Evolutionary conservation across 805 yeast species (phyloP), one percentile per base, ranked within the genome.

Genomic region (Candida boleticola): DNA sequence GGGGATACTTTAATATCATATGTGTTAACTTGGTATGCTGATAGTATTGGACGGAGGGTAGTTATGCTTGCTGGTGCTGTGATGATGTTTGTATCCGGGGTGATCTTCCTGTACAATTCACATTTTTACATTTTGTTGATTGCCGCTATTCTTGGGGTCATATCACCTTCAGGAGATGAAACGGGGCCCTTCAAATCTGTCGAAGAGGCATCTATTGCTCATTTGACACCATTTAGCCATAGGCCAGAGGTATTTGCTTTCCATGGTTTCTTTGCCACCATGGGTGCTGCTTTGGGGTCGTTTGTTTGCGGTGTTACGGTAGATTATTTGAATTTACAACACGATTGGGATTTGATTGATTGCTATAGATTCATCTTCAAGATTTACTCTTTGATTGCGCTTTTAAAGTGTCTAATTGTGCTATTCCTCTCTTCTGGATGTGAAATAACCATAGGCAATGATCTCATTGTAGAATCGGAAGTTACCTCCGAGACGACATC

Each of bases 101-200:
- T 76, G 1, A 73, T 77, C 0, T 89, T 89, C 58, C 76, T 83
- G n/a, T 62, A 64, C 19, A 67, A 71, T 45, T 69, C 77, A 26
- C 76, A 77, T 49, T 87, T 70, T 57, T 55, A 63, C 48, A 47
- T 83, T 1, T 66, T 89, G 30, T 63, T 89, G 17, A 19, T 71
- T 2, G 93, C 93, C 6, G 93, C 96, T 2, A 76, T 86, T 2
- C 44, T 86, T 23, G 96, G 96, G 1, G 96, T 89, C 14, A 85
- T 89, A 5, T 85, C 95, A 2, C 93, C 96, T 1, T 80, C 88
- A 22, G 95, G 96, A 19, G 89, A 83, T 54, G 96, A 89, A 55
- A 87, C 90, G 0, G 96, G 96, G 0, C 96, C 96, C 0, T 89
- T 89, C 61, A 83, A 85, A 55, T 79, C 93, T 0, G 80, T 89